Percentiles rank a stretch among this genome's conserved stretches.
phyloP scores from a whole-genome alignment of 2,329 filamentous ascomycete species.

The Eurotiales sp. region DNA sequence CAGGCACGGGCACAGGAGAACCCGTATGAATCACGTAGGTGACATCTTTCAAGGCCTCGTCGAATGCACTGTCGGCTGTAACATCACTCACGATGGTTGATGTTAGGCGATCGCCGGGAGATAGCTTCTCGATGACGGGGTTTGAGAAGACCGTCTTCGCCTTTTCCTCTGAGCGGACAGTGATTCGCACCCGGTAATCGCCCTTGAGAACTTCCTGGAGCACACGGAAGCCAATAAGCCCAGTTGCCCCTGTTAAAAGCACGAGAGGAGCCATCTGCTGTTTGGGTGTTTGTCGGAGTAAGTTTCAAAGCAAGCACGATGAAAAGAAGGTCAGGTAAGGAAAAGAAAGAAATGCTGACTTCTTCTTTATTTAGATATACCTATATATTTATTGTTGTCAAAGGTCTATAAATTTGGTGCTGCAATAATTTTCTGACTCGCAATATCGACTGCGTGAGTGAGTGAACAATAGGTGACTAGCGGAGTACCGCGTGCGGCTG shows the following conservation, averaged over 20 bases:
- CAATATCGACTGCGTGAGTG: too few species aligned
- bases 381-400: too few species aligned
- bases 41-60: neutral
- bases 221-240: neutral
- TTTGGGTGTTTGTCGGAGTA: too few species aligned
- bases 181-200: neutral
- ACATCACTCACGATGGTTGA: neutral
- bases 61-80: neutral
- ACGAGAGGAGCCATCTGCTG: too few species aligned
- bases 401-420: too few species aligned
- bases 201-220: neutral
- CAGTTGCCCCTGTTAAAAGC: neutral
- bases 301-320: too few species aligned
- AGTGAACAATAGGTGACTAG: too few species aligned
- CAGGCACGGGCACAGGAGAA: neutral
- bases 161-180: neutral
- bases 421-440: too few species aligned
- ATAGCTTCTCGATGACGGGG: neutral
- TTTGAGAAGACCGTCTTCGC: neutral
- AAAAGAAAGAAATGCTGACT: too few species aligned
- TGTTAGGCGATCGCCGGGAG: neutral
- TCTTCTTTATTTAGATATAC: too few species aligned
- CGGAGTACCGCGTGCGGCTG: too few species aligned
- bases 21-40: neutral
- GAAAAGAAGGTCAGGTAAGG: too few species aligned